Conservation (phyloP, 257 asterid species). For the Prunella vulgaris region DNA sequence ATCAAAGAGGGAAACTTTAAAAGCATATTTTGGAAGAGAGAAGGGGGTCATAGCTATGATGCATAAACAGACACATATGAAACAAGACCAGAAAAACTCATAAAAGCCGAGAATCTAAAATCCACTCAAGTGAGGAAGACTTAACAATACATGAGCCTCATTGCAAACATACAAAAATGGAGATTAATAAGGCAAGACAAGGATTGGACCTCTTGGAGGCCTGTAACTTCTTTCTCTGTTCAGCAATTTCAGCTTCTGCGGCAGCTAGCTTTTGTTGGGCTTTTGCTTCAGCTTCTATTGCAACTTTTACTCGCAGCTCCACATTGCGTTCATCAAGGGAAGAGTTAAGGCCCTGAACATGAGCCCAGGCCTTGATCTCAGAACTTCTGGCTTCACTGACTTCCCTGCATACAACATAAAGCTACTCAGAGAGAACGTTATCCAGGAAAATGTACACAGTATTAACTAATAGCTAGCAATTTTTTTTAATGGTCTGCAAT, state of each 20-base stretch:
- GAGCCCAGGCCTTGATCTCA: conserved; percentile 89
- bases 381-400: conserved; percentile 65
- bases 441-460: conserved; percentile 4
- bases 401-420: conserved; percentile 52
- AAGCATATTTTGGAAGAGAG: neutral
- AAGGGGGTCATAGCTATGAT: neutral
- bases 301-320: conserved; percentile 86
- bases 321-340: conserved; percentile 81
- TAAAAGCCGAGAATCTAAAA: conserved; percentile 1
- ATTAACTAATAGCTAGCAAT: neutral
- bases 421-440: neutral
- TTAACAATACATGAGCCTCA: neutral
- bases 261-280: conserved; percentile 94
- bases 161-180: neutral
- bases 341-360: conserved; percentile 67
- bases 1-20: neutral
- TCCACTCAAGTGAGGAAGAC: neutral
- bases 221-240: conserved; percentile 73
- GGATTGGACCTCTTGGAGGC: conserved; percentile 67
- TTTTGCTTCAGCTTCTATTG: conserved; percentile 93
- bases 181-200: conserved; percentile 1
- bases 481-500: too few relatives aligned
- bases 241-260: conserved; percentile 89
- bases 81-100: neutral
- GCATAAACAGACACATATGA: neutral